A percentile compares a stretch with the other conserved stretches of the same genome.
These are phyloP conservation scores for Talaromyces funiculosus DNA, from an alignment of 2,329 filamentous ascomycete species.

Conservation along the genomic window DNA sequence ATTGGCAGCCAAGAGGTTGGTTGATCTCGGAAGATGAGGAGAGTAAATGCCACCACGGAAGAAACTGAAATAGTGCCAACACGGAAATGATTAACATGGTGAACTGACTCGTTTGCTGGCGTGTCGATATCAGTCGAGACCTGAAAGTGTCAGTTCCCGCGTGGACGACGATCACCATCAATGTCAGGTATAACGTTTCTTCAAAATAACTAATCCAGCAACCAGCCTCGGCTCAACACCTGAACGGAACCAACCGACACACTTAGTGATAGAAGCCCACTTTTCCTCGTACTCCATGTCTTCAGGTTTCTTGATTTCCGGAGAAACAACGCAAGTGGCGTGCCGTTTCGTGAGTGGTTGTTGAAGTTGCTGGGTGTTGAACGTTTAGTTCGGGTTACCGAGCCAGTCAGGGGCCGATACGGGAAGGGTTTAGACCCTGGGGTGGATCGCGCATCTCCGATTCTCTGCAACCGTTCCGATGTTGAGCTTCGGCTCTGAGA, in stretches of 20 bases:
- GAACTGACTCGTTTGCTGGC: not conserved
- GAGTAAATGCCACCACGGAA: not conserved
- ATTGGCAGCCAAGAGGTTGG: not conserved
- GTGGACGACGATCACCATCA: not conserved
- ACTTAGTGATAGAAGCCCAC: not conserved
- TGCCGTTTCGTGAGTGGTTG: not conserved
- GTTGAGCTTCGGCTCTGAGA: not conserved
- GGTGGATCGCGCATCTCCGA: not conserved
- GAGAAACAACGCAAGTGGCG: not conserved
- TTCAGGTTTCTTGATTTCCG: not conserved
- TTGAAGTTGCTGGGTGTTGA: not conserved
- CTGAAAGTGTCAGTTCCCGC: not conserved
- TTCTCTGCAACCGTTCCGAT: not conserved
- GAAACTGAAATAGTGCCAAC: not conserved
- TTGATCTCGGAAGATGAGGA: not conserved
- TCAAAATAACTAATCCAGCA: not conserved
- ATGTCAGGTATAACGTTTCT: not conserved
- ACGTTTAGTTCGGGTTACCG: slow-evolving; percentile 6
- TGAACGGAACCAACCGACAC: not conserved
- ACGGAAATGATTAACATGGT: too few relatives aligned
- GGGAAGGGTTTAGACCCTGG: not conserved
- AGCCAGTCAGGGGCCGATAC: slow-evolving; percentile 4
- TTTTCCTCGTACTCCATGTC: not conserved
- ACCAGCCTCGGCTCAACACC: not conserved
- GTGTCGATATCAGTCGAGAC: not conserved